A percentile compares a stretch with the other conserved stretches of the same genome.
Conservation (phyloP, 2,329 filamentous ascomycete species). For the Gyromitra esculenta region DNA sequence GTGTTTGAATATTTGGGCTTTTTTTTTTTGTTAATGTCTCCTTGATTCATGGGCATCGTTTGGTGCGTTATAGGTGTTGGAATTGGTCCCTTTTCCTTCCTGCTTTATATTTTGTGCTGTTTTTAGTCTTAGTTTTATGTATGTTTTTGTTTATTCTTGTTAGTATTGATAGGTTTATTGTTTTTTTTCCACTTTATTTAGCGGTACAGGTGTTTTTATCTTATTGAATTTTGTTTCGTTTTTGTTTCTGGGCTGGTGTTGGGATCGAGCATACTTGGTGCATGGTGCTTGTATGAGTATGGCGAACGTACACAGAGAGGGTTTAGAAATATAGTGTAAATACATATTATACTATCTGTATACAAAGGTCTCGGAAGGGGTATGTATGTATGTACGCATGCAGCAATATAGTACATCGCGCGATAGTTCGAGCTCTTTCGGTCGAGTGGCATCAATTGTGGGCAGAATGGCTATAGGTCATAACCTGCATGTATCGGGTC, state of each 20-base stretch:
- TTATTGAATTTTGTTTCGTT: neutral
- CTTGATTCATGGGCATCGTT: slow-evolving; percentile 20
- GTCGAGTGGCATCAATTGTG: neutral
- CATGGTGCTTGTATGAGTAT: slow-evolving; percentile 9
- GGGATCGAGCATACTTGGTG: slow-evolving; percentile 11
- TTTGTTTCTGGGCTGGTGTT: neutral
- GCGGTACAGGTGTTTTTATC: slow-evolving; percentile 5
- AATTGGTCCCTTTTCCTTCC: slow-evolving; percentile 22
- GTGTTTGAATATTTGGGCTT: slow-evolving; percentile 26
- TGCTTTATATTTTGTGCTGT: slow-evolving; percentile 4
- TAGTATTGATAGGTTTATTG: slow-evolving; percentile 19
- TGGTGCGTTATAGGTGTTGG: slow-evolving; percentile 43
- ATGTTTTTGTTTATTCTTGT: slow-evolving; percentile 12
- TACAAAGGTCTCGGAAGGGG: too few species aligned
- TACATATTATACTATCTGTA: neutral
- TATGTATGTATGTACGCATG: neutral
- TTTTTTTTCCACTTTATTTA: slow-evolving; percentile 5
- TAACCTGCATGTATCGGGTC: neutral
- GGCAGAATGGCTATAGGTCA: neutral
- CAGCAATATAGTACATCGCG: neutral
- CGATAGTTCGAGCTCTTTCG: neutral
- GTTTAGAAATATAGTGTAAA: slow-evolving; percentile 13
- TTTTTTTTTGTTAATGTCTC: slow-evolving; percentile 19
- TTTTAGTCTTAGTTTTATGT: neutral
- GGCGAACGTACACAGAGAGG: neutral